Evolutionary conservation across 2,329 filamentous ascomycete genomes (phyloP).

Genomic region (Exutisphaerella laricina): DNA sequence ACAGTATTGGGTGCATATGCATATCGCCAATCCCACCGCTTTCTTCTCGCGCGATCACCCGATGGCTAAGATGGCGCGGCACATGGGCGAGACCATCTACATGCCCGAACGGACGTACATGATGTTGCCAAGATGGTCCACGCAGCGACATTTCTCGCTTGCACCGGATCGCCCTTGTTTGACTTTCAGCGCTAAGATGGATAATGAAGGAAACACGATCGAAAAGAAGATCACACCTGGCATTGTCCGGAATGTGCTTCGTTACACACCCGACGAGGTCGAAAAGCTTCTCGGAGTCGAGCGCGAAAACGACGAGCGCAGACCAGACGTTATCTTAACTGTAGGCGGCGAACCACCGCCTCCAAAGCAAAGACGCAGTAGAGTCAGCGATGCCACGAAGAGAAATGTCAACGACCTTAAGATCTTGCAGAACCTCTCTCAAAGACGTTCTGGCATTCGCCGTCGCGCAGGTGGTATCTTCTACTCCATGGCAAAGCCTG

Average conservation of each 20-base stretch:
- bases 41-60: slow-evolving; percentile 56
- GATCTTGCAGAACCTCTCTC: slow-evolving; percentile 34
- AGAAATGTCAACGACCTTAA: slow-evolving; percentile 31
- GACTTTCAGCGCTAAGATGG: slow-evolving; percentile 56
- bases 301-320: not conserved
- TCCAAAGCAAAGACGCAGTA: slow-evolving; percentile 5
- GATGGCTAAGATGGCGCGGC: slow-evolving; percentile 56
- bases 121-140: slow-evolving; percentile 50
- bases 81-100: slow-evolving; percentile 52
- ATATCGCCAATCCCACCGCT: slow-evolving; percentile 73
- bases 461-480: slow-evolving; percentile 36
- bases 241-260: slow-evolving; percentile 50
- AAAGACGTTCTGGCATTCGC: slow-evolving; percentile 31
- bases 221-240: slow-evolving; percentile 52
- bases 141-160: slow-evolving; percentile 51
- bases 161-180: slow-evolving; percentile 49
- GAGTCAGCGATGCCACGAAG: slow-evolving; percentile 24
- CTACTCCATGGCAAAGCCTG: slow-evolving; percentile 27
- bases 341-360: slow-evolving; percentile 34
- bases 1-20: slow-evolving; percentile 72
- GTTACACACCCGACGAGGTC: slow-evolving; percentile 44
- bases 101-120: slow-evolving; percentile 52
- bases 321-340: slow-evolving; percentile 23
- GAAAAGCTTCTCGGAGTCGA: slow-evolving; percentile 15
- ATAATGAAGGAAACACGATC: slow-evolving; percentile 47